Evolutionary conservation across 495 filamentous ascomycete genomes (phyloP).

Genomic region (Annulohypoxylon bovei): DNA sequence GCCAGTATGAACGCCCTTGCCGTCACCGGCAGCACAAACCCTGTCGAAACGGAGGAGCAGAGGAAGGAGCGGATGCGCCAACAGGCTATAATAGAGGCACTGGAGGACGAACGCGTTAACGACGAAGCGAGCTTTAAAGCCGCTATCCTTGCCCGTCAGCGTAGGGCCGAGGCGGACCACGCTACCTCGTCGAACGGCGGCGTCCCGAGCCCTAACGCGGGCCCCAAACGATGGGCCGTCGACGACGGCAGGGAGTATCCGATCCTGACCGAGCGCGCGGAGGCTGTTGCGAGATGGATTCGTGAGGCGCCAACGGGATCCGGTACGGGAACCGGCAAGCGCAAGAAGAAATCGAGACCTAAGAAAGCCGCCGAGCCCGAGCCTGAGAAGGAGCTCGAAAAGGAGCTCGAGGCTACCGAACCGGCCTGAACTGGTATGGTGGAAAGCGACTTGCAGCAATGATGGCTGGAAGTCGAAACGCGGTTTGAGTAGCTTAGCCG

Average conservation of each 20-base stretch:
- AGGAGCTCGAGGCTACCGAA: conserved; percentile 11
- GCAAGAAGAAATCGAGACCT: conserved; percentile 55
- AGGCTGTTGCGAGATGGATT: conserved; percentile 74
- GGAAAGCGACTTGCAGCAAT: not conserved
- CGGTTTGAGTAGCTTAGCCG: not conserved
- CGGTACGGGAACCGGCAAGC: conserved; percentile 44
- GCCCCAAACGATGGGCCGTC: conserved; percentile 69
- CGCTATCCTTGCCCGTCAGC: conserved; percentile 67
- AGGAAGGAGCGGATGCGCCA: conserved; percentile 66
- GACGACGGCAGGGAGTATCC: conserved; percentile 74
- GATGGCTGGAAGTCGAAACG: not conserved
- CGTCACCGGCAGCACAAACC: conserved; percentile 21
- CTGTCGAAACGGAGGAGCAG: conserved; percentile 55
- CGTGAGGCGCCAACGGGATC: conserved; percentile 64
- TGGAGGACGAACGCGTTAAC: conserved; percentile 70
- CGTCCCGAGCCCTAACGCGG: conserved; percentile 40
- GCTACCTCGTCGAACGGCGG: conserved; percentile 26
- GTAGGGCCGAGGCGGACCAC: conserved; percentile 56
- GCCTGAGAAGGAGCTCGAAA: conserved; percentile 15
- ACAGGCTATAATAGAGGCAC: conserved; percentile 70
- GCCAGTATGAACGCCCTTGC: conserved; percentile 34
- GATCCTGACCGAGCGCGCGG: conserved; percentile 73
- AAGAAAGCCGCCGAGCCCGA: conserved; percentile 38
- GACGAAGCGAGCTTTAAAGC: conserved; percentile 71
- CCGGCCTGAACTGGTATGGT: conserved; percentile 5